Base-by-base conservation (phyloP, 2,329 filamentous ascomycete genomes). In the Davidsoniella neocaledoniae region DNA sequence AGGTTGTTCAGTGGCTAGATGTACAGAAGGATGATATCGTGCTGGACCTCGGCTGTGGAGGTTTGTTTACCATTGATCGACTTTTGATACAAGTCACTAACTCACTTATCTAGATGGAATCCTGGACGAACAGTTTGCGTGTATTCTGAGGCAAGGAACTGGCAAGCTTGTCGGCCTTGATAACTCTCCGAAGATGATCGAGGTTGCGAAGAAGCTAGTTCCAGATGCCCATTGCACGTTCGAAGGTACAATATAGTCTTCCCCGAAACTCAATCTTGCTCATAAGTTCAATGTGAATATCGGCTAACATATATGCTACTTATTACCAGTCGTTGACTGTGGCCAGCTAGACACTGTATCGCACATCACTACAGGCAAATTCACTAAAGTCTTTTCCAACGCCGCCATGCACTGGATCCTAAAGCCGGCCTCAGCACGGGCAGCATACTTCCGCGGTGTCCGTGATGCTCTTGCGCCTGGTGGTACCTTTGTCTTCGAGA, bases 331-430 rank as follows among this genome's bases (percentile, higher is more conserved):
- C 12, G 33, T 38, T 9, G 50, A 52, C 46, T 52, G 50, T 25
- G 38, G 41, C 2, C 19, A 45, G 14, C 42, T 52, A 4, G 42
- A 37, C 17, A 6, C 47, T 14, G 23, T 49, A 6, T 6, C 40
- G 10, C 39, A 43, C 26, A 49, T 43, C n/a, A 49, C 39, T 14
- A 38, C 26, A 2, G 62, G 55, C 4, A 54, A 55, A 4, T 74
- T 67, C 60, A 69, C 59, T 54, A 81, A 81, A 57, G 70, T 68
- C 56, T 82, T 82, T 59, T 81, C 76, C 50, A 81, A 81, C 56
- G 78, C 78, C 0, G 78, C 77, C 0, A 66, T 82, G 60, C 76
- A 81, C 62, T 82, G 78, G 78, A 77, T 82, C 58, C 36, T 48
- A 5, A 48, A 21, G 36, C 14, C 21, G 12, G 55, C 59, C 1